Conservation (phyloP, 495 filamentous ascomycete genomes). For the Cairneyella variabilis region DNA sequence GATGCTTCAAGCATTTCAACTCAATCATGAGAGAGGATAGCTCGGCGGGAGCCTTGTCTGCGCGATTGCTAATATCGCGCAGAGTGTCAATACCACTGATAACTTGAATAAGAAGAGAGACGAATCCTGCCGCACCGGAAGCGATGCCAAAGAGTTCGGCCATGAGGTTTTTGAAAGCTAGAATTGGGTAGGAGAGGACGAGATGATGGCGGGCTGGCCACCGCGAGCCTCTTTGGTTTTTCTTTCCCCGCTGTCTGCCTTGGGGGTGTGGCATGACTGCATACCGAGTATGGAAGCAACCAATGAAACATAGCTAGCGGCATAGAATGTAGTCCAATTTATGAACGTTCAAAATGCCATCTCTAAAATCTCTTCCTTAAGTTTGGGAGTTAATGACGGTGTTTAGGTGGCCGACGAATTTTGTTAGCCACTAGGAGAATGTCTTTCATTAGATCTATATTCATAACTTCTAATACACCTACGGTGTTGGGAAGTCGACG, state of each 20-base stretch:
- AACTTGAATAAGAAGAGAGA: slow-evolving; percentile 4
- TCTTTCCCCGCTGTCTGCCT: not conserved
- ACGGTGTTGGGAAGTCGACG: too few relatives aligned
- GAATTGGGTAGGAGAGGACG: not conserved
- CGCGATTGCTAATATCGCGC: not conserved
- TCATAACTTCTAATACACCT: too few relatives aligned
- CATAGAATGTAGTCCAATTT: too few relatives aligned
- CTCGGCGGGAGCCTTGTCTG: slow-evolving; percentile 12
- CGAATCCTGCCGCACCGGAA: slow-evolving; percentile 8
- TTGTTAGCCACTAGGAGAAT: too few relatives aligned
- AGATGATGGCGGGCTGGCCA: not conserved
- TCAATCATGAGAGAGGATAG: slow-evolving; percentile 1
- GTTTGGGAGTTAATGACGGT: too few relatives aligned
- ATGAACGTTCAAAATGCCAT: too few relatives aligned
- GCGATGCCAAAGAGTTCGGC: slow-evolving; percentile 8
- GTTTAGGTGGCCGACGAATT: too few relatives aligned
- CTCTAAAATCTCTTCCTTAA: too few relatives aligned
- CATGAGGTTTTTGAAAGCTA: slow-evolving; percentile 2
- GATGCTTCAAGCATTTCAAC: slow-evolving; percentile 3
- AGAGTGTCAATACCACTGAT: slow-evolving; percentile 9
- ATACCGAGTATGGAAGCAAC: not conserved
- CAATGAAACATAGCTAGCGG: too few relatives aligned
- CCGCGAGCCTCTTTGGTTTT: not conserved
- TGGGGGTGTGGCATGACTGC: not conserved
- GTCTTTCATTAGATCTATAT: too few relatives aligned